These are phyloP conservation scores for Cornus kousa DNA, from an alignment of 148 eudicot genomes.

Conservation along the genomic window DNA sequence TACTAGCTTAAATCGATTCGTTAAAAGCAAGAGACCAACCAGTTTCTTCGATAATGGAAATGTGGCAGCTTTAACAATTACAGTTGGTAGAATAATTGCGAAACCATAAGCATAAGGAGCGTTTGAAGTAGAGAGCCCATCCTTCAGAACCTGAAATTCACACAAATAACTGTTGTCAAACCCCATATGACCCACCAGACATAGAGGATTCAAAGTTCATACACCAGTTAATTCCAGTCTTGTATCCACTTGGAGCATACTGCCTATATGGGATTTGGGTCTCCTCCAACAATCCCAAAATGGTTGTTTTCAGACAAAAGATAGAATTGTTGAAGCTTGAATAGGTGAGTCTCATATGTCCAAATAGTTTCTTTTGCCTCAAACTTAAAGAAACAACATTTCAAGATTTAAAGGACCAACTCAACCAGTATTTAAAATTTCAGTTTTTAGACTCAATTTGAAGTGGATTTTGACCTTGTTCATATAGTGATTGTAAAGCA, in stretches of 20 bases:
- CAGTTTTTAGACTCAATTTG: too few species aligned
- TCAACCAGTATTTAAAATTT: too few species aligned
- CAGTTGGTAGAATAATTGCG: slow-evolving; percentile 64
- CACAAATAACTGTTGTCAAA: neutral
- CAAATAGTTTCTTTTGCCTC: too few species aligned
- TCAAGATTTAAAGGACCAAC: too few species aligned
- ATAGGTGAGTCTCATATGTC: neutral
- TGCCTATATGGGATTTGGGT: neutral
- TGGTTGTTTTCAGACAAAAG: neutral
- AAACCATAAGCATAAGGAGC: slow-evolving; percentile 67
- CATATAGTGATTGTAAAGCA: too few species aligned
- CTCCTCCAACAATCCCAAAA: neutral
- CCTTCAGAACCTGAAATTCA: slow-evolving; percentile 49
- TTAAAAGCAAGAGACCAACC: slow-evolving; percentile 32
- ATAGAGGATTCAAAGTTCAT: too few species aligned
- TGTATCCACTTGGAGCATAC: neutral
- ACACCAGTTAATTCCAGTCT: neutral
- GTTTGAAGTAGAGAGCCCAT: slow-evolving; percentile 54
- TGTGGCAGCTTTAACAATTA: slow-evolving; percentile 64
- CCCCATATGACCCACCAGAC: neutral
- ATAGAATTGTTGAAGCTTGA: neutral
- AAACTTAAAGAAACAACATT: too few species aligned
- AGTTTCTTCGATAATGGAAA: slow-evolving; percentile 71
- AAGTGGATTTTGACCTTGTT: too few species aligned
- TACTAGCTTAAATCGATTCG: neutral